Conservation (phyloP, 2,329 filamentous ascomycete genomes). For the Cladosporium sp. region DNA sequence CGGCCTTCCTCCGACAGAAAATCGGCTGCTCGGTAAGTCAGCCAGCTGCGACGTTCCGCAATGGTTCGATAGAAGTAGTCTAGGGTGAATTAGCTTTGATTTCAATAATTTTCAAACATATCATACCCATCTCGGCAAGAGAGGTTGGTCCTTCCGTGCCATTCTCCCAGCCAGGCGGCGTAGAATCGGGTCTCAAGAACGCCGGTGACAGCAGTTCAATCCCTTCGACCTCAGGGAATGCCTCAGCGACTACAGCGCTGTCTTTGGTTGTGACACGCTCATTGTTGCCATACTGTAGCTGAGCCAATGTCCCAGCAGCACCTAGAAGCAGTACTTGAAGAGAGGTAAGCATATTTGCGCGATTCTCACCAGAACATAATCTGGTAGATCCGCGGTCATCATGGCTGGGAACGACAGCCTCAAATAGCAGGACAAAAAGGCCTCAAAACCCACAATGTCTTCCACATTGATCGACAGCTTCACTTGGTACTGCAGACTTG, state of each 20-base stretch:
- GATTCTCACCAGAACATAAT: neutral
- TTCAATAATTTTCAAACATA: neutral
- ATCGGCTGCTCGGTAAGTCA: slow-evolving; percentile 21
- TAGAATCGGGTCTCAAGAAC: slow-evolving; percentile 24
- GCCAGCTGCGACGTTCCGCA: slow-evolving; percentile 24
- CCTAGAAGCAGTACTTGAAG: neutral
- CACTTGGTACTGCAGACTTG: neutral
- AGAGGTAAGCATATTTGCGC: neutral
- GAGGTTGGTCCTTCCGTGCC: slow-evolving; percentile 28
- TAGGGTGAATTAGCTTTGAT: slow-evolving; percentile 18
- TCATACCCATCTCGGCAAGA: slow-evolving; percentile 22
- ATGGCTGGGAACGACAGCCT: neutral
- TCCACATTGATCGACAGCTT: neutral
- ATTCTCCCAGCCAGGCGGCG: slow-evolving; percentile 23
- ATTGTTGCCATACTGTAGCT: slow-evolving; percentile 9
- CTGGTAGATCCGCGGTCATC: neutral
- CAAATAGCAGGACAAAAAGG: neutral
- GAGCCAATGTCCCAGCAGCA: neutral
- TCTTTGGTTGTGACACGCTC: slow-evolving; percentile 1
- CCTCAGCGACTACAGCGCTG: neutral
- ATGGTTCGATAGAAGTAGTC: slow-evolving; percentile 24
- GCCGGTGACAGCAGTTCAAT: slow-evolving; percentile 27
- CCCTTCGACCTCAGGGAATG: slow-evolving; percentile 25
- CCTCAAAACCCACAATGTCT: neutral
- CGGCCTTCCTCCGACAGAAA: slow-evolving; percentile 25